A percentile compares a stretch with the other conserved stretches of the same genome.
These are phyloP conservation scores for Cystofilobasidium macerans DNA, from an alignment of 768 basidiomycete species.

Conservation along the genomic window DNA sequence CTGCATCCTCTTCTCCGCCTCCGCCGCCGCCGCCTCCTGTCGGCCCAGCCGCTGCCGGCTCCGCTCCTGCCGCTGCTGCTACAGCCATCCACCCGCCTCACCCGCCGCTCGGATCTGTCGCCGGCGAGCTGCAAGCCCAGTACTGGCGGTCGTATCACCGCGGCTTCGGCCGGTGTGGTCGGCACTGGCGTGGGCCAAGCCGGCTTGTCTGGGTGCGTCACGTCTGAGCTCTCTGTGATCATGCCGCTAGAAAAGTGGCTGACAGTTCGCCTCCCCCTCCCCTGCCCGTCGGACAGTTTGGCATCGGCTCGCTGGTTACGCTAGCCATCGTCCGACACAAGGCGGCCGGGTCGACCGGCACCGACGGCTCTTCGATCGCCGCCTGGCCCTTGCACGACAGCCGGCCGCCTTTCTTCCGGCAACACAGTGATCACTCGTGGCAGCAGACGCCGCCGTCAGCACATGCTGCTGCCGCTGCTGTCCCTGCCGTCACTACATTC, in stretches of 20 bases:
- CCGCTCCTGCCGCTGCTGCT: neutral
- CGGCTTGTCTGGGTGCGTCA: conserved; percentile 1
- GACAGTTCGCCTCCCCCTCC: neutral
- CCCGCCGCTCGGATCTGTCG: neutral
- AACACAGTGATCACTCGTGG: too few relatives aligned
- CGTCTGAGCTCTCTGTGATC: neutral
- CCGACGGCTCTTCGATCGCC: neutral
- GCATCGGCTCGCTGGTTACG: neutral
- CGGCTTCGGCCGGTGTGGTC: neutral
- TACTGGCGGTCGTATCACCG: neutral
- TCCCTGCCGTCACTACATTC: neutral
- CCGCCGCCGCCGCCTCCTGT: neutral
- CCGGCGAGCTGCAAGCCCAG: neutral
- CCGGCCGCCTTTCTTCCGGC: too few relatives aligned
- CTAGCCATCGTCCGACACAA: neutral
- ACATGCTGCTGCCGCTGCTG: too few relatives aligned
- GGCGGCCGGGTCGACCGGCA: neutral
- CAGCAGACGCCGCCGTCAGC: too few relatives aligned
- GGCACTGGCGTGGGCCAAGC: neutral
- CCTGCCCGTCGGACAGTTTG: neutral
- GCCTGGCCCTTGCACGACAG: neutral
- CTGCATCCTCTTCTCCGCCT: neutral
- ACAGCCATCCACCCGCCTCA: neutral
- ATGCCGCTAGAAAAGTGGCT: neutral
- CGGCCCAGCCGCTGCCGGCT: neutral